Evolutionary conservation across 2,329 filamentous ascomycete genomes (phyloP), one percentile per base, ranked within the genome.

Genomic region (Verticillium alfalfae): DNA sequence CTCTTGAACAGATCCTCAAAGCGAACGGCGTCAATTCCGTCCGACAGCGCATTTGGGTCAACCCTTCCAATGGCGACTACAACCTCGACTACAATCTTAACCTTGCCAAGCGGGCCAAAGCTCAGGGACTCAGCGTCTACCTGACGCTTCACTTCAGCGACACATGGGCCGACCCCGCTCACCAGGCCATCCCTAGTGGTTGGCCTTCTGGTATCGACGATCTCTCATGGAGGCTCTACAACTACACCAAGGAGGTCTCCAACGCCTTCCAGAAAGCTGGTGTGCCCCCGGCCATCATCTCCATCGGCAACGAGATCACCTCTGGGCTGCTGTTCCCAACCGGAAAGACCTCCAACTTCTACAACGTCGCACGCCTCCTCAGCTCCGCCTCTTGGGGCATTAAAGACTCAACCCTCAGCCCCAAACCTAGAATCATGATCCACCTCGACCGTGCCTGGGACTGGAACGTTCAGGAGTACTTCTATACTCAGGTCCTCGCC

Each of bases 391-490:
- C 85, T 0, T 82, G 78, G 62, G 89, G 85, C 2, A 81, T 92
- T 68, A 88, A 86, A 67, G 85, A 89, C 68, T 88, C 85, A 5
- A 76, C 73, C 3, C 75, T 89, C 34, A 72, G 71, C 49, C 78
- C 81, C 0, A 80, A 83, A 64, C 87, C 88, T 1, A 84, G 87
- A 70, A 90, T 91, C 72, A 87, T 92, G 86, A 84, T 92, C 49
- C 89, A 92, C 68, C 79, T 91, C 3, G 88, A 92, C 71, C 88
- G 90, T 68, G 89, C 89, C n/a, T 92, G 88, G 87, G 81, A 88
- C 65, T 90, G 84, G 86, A 78, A 74, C 3, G 82, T 83, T 2
- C 88, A 91, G 70, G 75, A 88, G 64, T 87, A 81, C 76, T 90
- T 84, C 73, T 92, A 91, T 74, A 80, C 81, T 31, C 78, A 76